phyloP scores from a whole-genome alignment of 2,329 filamentous ascomycete genomes.

The Alternaria viburni region DNA sequence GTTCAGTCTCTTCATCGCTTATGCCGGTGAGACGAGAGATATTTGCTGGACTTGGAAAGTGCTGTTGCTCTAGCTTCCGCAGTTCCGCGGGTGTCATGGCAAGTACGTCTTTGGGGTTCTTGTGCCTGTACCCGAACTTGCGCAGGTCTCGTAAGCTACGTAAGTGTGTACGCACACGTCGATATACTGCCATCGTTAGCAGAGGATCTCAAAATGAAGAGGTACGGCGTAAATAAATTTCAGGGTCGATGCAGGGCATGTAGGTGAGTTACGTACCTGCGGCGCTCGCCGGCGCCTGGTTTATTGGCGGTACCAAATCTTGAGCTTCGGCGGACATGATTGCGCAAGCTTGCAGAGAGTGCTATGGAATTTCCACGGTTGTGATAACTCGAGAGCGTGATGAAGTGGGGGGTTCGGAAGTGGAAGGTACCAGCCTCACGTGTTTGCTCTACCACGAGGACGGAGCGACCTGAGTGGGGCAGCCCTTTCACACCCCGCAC shows the following conservation, averaged over 20 bases:
- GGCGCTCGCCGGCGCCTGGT: constrained; percentile 1
- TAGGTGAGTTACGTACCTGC: background rate
- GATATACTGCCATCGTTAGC: constrained; percentile 5
- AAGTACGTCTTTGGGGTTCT: background rate
- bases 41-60: background rate
- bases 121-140: constrained; percentile 1
- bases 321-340: background rate
- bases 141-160: constrained; percentile 4
- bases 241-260: background rate
- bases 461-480: constrained; percentile 9
- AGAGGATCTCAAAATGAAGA: background rate
- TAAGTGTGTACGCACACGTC: constrained; percentile 1
- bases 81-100: background rate
- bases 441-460: background rate
- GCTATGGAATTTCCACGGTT: background rate
- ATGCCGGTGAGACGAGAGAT: background rate
- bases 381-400: background rate
- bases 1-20: background rate
- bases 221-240: background rate
- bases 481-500: constrained; percentile 8
- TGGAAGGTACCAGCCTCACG: background rate
- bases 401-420: background rate
- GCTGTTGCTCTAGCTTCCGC: constrained; percentile 3
- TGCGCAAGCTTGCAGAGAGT: background rate
- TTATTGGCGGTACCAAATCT: background rate